Evolutionary conservation across 2,329 filamentous ascomycete genomes (phyloP).

Genomic region (Exophiala oligosperma): DNA sequence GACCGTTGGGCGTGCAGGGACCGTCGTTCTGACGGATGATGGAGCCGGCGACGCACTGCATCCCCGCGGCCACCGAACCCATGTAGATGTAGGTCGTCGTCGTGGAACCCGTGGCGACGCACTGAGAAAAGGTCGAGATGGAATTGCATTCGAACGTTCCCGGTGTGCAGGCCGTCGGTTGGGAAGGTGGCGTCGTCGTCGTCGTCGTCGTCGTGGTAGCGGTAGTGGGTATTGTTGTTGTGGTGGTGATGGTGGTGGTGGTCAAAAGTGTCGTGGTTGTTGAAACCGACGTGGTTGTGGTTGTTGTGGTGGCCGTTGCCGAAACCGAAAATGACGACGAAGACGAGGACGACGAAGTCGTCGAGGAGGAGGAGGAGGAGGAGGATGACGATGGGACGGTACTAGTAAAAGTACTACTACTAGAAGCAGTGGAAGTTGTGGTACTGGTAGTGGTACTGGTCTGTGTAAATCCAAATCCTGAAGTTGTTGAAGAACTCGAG

Average conservation of each 20-base stretch:
- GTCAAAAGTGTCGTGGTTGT: constrained; percentile 1
- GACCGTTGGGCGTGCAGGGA: constrained; percentile 19
- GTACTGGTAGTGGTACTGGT: too few species aligned
- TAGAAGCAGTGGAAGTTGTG: not conserved
- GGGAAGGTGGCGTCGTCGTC: constrained; percentile 7
- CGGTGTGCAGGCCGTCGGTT: constrained; percentile 26
- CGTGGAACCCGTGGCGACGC: constrained; percentile 28
- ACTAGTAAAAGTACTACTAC: not conserved
- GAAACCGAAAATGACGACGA: not conserved
- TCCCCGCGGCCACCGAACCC: constrained; percentile 26
- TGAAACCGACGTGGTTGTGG: too few species aligned
- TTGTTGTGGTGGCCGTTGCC: not conserved
- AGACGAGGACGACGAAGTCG: not conserved
- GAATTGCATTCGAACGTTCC: constrained; percentile 37
- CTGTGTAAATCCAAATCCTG: too few species aligned
- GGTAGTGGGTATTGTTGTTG: constrained; percentile 3
- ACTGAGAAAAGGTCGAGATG: constrained; percentile 39
- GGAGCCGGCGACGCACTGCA: constrained; percentile 23
- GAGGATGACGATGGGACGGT: not conserved
- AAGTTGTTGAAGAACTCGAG: too few species aligned
- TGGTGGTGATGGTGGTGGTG: not conserved
- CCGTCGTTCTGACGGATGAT: constrained; percentile 24
- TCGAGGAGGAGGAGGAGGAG: not conserved
- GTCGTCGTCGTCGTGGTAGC: constrained; percentile 3
- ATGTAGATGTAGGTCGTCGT: constrained; percentile 23